Evolutionary conservation across 1,284 basidiomycete species (phyloP).

Genomic region (Chiua sp.): DNA sequence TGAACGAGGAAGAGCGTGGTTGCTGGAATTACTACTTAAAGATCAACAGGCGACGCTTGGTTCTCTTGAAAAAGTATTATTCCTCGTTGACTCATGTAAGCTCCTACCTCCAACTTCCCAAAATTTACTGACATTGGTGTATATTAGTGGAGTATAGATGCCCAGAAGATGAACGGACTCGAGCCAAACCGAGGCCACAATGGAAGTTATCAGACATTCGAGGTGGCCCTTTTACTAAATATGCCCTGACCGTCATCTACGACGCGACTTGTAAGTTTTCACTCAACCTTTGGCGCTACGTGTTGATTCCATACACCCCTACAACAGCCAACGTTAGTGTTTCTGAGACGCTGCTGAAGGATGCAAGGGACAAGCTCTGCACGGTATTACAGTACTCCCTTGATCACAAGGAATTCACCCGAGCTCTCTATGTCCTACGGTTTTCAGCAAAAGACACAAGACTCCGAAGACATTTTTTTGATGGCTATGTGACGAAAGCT

Average conservation of each 20-base stretch:
- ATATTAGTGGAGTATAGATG: background rate
- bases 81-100: constrained; percentile 12
- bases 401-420: no score
- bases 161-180: background rate
- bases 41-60: background rate
- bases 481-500: background rate
- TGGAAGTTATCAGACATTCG: background rate
- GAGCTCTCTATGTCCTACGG: no score
- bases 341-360: no score
- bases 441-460: no score
- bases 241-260: constrained; percentile 10
- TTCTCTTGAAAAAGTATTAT: constrained; percentile 1
- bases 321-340: no score
- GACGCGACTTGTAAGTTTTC: background rate
- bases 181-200: background rate
- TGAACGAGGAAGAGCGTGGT: background rate
- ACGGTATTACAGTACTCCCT: no score
- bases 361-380: no score
- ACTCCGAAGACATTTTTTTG: background rate
- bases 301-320: no score
- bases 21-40: background rate
- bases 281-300: no score
- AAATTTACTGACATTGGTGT: background rate
- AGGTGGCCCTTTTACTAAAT: background rate
- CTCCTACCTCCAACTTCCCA: background rate